phyloP scores from a whole-genome alignment of 768 basidiomycete species.

The Filobasidium floriforme region DNA sequence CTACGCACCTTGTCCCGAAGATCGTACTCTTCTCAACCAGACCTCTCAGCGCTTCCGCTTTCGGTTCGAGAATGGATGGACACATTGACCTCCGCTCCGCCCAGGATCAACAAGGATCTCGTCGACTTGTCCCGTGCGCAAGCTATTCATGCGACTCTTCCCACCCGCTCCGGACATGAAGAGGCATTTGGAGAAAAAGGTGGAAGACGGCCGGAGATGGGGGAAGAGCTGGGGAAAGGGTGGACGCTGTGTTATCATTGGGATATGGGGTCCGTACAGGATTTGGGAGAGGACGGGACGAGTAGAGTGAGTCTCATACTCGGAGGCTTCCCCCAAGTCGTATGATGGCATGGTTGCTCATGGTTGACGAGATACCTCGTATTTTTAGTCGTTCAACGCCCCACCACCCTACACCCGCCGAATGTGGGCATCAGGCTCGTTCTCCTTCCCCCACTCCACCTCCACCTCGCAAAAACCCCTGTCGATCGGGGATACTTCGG shows the following conservation, averaged over 20 bases:
- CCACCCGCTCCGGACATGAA: too few species aligned
- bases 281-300: slow-evolving; percentile 35
- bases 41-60: background rate
- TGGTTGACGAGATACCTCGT: background rate
- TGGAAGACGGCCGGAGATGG: slow-evolving; percentile 1
- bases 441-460: slow-evolving; percentile 17
- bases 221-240: slow-evolving; percentile 24
- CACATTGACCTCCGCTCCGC: background rate
- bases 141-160: slow-evolving; percentile 28
- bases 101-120: slow-evolving; percentile 18
- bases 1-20: too few species aligned
- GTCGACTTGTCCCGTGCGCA: slow-evolving; percentile 26
- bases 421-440: slow-evolving; percentile 38
- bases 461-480: background rate
- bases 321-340: too few species aligned
- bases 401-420: slow-evolving; percentile 32
- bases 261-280: slow-evolving; percentile 26
- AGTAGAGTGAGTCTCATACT: slow-evolving; percentile 34
- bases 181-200: background rate
- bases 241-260: slow-evolving; percentile 32
- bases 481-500: slow-evolving; percentile 1
- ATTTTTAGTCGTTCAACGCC: slow-evolving; percentile 34
- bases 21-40: too few species aligned
- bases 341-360: too few species aligned
- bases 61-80: background rate